phyloP scores from a whole-genome alignment of 768 basidiomycete species.

The Pholiota molesta region DNA sequence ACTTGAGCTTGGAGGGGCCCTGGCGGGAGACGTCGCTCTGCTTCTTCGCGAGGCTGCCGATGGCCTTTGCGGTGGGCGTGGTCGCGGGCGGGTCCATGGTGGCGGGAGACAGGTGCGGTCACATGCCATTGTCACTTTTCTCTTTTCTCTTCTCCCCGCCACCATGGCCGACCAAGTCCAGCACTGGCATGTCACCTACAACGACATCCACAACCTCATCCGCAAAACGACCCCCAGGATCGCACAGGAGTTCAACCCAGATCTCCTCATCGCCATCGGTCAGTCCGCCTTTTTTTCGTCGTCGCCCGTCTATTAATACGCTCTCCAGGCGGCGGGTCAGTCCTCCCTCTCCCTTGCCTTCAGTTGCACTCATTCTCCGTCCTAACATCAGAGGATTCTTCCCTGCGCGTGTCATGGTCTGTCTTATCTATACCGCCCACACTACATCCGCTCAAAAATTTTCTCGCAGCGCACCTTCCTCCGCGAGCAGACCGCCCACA shows the following conservation, averaged over 20 bases:
- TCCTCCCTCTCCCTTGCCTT: conserved; percentile 24
- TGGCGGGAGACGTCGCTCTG: conserved; percentile 71
- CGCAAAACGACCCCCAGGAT: conserved; percentile 67
- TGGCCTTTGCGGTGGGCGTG: conserved; percentile 50
- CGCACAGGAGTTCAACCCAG: conserved; percentile 80
- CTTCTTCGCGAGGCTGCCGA: conserved; percentile 77
- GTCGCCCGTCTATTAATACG: conserved; percentile 14
- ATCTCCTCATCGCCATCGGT: conserved; percentile 86
- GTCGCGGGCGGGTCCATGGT: background rate
- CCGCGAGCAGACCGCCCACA: conserved; percentile 66
- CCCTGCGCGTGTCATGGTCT: conserved; percentile 88
- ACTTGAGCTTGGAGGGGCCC: conserved; percentile 78
- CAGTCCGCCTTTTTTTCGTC: conserved; percentile 20
- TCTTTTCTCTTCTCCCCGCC: conserved; percentile 5
- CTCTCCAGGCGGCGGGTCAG: conserved; percentile 77
- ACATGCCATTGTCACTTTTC: conserved; percentile 15
- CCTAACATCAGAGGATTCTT: conserved; percentile 76
- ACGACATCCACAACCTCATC: conserved; percentile 91
- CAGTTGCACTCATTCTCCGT: conserved; percentile 17
- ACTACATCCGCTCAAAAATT: conserved; percentile 7
- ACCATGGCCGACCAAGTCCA: conserved; percentile 48
- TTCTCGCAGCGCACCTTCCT: conserved; percentile 76
- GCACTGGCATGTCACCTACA: conserved; percentile 82
- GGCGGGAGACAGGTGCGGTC: conserved; percentile 10
- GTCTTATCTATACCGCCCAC: background rate